phyloP scores from a whole-genome alignment of 371 early-diverging fungal species.

The Mucor irregularis region DNA sequence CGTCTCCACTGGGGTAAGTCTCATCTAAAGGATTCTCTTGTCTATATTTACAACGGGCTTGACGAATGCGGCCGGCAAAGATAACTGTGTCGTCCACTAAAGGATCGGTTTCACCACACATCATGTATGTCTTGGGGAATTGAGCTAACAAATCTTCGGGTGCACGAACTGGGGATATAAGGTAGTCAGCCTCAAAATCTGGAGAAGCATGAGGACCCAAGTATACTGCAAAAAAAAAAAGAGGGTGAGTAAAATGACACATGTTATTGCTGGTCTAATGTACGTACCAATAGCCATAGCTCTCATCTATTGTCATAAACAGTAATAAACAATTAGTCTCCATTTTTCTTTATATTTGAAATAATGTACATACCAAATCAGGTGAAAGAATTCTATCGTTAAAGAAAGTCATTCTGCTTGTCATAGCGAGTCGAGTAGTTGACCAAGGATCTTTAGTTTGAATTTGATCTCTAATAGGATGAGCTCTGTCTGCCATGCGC shows the following conservation, averaged over 20 bases:
- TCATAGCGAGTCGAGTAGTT: slow-evolving; percentile 71
- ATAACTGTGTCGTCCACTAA: slow-evolving; percentile 95
- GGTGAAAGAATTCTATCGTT: slow-evolving; percentile 81
- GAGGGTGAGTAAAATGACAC: too few relatives aligned
- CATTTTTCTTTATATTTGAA: too few relatives aligned
- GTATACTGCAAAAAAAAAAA: slow-evolving; percentile 59
- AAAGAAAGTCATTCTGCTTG: slow-evolving; percentile 84
- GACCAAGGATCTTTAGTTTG: slow-evolving; percentile 38
- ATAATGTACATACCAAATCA: slow-evolving; percentile 61
- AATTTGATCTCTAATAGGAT: slow-evolving; percentile 13
- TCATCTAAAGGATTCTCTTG: slow-evolving; percentile 26
- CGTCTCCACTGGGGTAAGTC: slow-evolving; percentile 16
- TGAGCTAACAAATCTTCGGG: slow-evolving; percentile 85
- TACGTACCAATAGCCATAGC: slow-evolving; percentile 86
- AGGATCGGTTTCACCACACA: slow-evolving; percentile 96
- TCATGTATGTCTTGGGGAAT: slow-evolving; percentile 88
- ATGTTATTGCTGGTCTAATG: background rate
- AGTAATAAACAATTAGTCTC: background rate
- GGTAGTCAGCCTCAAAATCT: slow-evolving; percentile 80
- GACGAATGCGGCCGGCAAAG: slow-evolving; percentile 86
- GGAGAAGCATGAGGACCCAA: slow-evolving; percentile 80
- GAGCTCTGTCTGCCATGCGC: slow-evolving; percentile 19
- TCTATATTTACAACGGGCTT: slow-evolving; percentile 59
- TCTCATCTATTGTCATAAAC: slow-evolving; percentile 59
- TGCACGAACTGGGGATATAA: slow-evolving; percentile 86